Evolutionary conservation across 768 basidiomycete genomes (phyloP), one percentile per base, ranked within the genome.

Genomic region (Auriscalpium orientale): DNA sequence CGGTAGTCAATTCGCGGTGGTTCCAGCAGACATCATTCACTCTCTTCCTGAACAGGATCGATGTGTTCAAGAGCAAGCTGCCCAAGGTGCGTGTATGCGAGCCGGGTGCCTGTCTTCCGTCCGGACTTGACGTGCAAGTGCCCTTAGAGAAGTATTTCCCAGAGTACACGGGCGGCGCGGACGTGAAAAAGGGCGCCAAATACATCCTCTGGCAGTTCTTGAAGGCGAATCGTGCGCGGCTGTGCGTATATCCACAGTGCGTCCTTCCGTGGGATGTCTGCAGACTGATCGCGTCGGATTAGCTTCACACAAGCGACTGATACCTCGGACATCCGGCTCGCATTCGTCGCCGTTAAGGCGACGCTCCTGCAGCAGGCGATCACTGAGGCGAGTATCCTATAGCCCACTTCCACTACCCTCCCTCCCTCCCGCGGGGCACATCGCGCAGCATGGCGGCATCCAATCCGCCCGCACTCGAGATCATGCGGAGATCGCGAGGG

Each of bases 131-230:
- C 28, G 4, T 38, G 15, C 63, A 86, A 84, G 80, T 87, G 0
- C 87, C 87, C 3, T 70, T 91, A n/a, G 86, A 88, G 58, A 73
- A 75, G 45, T 87, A 87, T 67, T 94, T 93, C 69, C 83, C 90
- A 4, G 92, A 94, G 65, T 95, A 95, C 68, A 88, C 89, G 0
- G 91, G 91, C 35, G 91, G 91, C 4, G 70, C 84, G 4, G 90
- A 95, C 64, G 89, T 95, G 69, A 94, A 92, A 73, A 95, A 95
- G 69, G 92, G 91, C 2, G 91, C 93, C 0, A 93, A 94, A 63
- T 95, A 91, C 61, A 93, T 98, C 53, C 74, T 98, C 38, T 97
- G 92, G 94, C 75, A 88, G 65, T 98, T 95, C 64, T 93, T 93
- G 79, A 91, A 95, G 69, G 86, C 89, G 54, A 95, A 95, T 62